A percentile compares a stretch with the other conserved stretches of the same genome.
Evolutionary conservation across 306 rosid genomes (phyloP).

Genomic region (Chamaecrista fasciculata): DNA sequence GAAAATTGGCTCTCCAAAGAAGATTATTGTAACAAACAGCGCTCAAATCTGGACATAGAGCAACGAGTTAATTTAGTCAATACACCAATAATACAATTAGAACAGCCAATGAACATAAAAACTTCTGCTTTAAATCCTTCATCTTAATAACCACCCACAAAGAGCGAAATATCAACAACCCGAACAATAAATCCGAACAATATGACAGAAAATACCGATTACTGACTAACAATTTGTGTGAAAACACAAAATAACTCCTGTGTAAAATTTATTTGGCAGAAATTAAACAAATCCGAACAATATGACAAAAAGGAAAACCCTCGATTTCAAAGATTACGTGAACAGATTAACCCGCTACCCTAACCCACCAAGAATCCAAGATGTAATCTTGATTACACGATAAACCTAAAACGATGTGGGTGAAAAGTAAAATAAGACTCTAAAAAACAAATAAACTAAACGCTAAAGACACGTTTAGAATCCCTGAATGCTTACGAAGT

Average conservation of each 20-base stretch:
- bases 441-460: not conserved
- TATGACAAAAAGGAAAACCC: no score
- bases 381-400: not conserved
- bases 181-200: not conserved
- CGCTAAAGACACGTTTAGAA: not conserved
- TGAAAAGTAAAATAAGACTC: not conserved
- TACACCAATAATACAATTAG: not conserved
- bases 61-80: not conserved
- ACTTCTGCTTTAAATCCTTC: not conserved
- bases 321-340: not conserved
- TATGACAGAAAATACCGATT: not conserved
- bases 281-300: no score
- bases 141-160: not conserved
- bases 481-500: not conserved
- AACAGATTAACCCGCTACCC: not conserved
- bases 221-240: not conserved
- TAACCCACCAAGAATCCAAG: not conserved
- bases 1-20: slow-evolving; percentile 41
- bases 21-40: slow-evolving; percentile 28
- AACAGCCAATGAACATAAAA: not conserved
- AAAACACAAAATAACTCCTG: not conserved
- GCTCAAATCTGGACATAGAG: slow-evolving; percentile 37
- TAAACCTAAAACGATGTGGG: not conserved
- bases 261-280: no score
- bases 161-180: not conserved